Conservation (phyloP, 495 filamentous ascomycete species). For the Clohesyomyces aquaticus region DNA sequence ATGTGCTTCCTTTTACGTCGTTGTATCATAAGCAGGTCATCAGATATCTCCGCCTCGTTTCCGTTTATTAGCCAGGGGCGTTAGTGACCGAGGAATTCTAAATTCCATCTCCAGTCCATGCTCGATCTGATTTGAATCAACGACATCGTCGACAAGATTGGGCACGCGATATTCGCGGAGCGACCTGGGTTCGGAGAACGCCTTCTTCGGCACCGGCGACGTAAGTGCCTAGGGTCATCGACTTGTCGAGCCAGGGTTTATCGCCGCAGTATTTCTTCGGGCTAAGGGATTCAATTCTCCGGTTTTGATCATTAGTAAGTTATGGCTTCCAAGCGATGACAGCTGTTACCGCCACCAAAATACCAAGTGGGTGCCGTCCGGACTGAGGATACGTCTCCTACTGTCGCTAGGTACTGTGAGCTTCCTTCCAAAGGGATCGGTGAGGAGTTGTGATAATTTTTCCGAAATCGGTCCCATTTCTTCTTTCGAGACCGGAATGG, state of each 20-base stretch:
- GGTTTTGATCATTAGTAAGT: not conserved
- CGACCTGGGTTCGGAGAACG: no score
- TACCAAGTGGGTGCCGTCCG: constrained; percentile 30
- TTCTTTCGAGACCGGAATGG: constrained; percentile 28
- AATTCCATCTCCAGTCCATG: not conserved
- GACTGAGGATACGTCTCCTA: constrained; percentile 25
- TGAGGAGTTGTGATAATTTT: constrained; percentile 30
- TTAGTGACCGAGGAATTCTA: not conserved
- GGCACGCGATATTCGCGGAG: no score
- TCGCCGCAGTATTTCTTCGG: no score
- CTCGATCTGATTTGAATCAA: not conserved
- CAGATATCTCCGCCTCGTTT: not conserved
- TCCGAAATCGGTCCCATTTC: constrained; percentile 32
- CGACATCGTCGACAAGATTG: not conserved
- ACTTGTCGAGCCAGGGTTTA: no score
- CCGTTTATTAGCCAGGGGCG: not conserved
- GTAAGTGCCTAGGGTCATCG: no score
- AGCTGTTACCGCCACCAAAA: constrained; percentile 29
- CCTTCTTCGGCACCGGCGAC: no score
- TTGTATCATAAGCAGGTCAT: not conserved
- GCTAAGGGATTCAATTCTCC: not conserved
- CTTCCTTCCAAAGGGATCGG: constrained; percentile 37
- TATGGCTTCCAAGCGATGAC: not conserved
- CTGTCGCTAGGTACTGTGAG: constrained; percentile 4
- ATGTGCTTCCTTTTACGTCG: not conserved